A percentile compares a stretch with the other conserved stretches of the same genome.
Evolutionary conservation across 2,329 filamentous ascomycete species (phyloP).

Genomic region (Talaromyces sp.): DNA sequence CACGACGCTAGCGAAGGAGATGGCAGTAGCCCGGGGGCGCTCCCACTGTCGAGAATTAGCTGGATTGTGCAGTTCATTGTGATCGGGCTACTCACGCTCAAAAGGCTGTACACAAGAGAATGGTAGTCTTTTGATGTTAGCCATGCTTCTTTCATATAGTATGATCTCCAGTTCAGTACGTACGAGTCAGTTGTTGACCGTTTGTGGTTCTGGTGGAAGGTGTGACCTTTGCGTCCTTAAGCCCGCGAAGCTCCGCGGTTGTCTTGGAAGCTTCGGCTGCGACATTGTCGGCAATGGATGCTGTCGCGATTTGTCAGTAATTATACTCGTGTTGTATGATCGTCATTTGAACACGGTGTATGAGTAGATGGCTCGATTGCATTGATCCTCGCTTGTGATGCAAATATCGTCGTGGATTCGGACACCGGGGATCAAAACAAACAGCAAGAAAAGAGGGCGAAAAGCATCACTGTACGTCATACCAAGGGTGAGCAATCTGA

Average conservation of each 20-base stretch:
- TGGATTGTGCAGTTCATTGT: neutral
- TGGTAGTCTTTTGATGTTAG: conserved; percentile 54
- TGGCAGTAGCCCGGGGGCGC: conserved; percentile 61
- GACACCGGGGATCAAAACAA: conserved; percentile 11
- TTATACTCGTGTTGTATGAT: neutral
- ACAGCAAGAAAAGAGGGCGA: neutral
- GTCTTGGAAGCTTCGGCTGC: conserved; percentile 57
- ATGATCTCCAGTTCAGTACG: conserved; percentile 23
- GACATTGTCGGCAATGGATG: conserved; percentile 56
- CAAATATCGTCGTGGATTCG: neutral
- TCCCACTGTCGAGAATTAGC: conserved; percentile 50
- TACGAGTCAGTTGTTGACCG: conserved; percentile 61
- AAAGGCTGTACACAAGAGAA: conserved; percentile 62
- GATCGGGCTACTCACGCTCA: conserved; percentile 50
- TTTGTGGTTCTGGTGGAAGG: conserved; percentile 56
- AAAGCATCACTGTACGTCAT: conserved; percentile 9
- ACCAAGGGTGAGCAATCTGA: conserved; percentile 5
- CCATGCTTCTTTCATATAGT: neutral
- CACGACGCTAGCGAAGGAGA: conserved; percentile 56
- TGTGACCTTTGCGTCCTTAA: conserved; percentile 50
- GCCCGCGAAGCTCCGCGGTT: conserved; percentile 55
- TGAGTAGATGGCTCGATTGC: neutral
- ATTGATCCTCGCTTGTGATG: neutral
- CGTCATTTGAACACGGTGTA: neutral
- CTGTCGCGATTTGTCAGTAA: conserved; percentile 30